Percentiles rank a stretch among this genome's conserved stretches.
These are phyloP conservation scores for Colletotrichum australisinense DNA, from an alignment of 2,329 filamentous ascomycete species.

Conservation along the genomic window DNA sequence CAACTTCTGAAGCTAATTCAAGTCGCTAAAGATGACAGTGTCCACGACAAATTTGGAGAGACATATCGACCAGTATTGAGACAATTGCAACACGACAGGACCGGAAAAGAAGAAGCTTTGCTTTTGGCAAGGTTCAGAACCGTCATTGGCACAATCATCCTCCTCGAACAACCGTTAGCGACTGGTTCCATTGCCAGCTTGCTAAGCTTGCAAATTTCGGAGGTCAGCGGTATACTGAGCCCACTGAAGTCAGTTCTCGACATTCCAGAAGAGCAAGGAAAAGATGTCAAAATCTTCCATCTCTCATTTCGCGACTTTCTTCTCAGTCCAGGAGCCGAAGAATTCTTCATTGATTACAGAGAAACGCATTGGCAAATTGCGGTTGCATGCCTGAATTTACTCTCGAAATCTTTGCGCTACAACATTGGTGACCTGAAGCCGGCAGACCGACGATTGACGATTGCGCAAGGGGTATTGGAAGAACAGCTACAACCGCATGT, in stretches of 20 bases:
- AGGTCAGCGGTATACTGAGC: not conserved
- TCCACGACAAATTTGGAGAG: not conserved
- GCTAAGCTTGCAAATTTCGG: not conserved
- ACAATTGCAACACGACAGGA: not conserved
- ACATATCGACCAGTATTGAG: not conserved
- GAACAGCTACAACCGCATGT: not conserved
- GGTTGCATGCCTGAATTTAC: not conserved
- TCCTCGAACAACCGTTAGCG: not conserved
- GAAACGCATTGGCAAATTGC: not conserved
- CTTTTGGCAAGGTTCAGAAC: not conserved
- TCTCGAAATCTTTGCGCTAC: not conserved
- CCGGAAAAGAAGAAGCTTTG: not conserved
- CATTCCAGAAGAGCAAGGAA: not conserved
- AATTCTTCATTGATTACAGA: not conserved
- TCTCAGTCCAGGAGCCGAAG: not conserved
- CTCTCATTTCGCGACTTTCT: conserved; percentile 14
- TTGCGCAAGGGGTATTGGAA: not conserved
- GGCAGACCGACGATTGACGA: no score
- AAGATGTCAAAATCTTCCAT: not conserved
- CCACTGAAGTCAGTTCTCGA: not conserved
- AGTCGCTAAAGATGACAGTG: not conserved
- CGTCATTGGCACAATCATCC: not conserved
- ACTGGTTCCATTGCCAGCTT: not conserved
- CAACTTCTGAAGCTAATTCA: not conserved
- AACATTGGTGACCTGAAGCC: no score